Base-by-base conservation (phyloP, 441 rosid genomes). In the Omphalea diandra region DNA sequence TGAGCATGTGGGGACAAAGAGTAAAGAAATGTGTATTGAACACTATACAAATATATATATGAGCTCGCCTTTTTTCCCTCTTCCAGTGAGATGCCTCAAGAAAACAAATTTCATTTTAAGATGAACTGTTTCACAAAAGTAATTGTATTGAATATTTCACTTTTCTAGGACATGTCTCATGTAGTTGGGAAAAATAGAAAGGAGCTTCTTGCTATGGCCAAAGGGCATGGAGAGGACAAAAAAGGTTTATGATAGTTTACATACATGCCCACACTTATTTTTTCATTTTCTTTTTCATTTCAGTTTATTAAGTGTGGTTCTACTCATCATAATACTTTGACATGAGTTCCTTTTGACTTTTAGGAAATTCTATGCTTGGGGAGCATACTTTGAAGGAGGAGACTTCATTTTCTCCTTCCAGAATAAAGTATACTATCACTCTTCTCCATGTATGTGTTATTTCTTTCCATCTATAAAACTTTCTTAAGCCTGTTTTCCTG, bases 171-270 rank as follows among this genome's bases (percentile, higher is more conserved):
- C 71, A 84, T 90, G 98, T 88, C 99, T 60, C 98, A 89, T 75
- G 95, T 92, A 41, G 92, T 84, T 38, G 99, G 98, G 76, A 92
- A 95, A 83, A 95, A 90, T 76, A 88, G 83, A 74, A 89, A 90
- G 81, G 99, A 95, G 83, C 98, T 92, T 70, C 96, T 90, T 75
- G 97, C 99, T 56, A 94, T 94, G 98, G 93, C 99, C 54, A 90
- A 92, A 83, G 98, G 91, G 53, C 90, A 81, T 35, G 65, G 76
- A 0, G 96, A 94, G 69, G 97, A 91, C 73, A 91, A 87, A 88
- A 91, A 91, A 83, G 98, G 98, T 90, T 52, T 67, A 75, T 63
- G 1, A 27, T 50, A 10, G 56, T 47, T 55, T 63, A 36, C 53
- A 29, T 29, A 65, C 29, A 41, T 56, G 61, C 14, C 15, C n/a